Conservation (phyloP, 2,329 filamentous ascomycete genomes). For the Neonectria hederae region DNA sequence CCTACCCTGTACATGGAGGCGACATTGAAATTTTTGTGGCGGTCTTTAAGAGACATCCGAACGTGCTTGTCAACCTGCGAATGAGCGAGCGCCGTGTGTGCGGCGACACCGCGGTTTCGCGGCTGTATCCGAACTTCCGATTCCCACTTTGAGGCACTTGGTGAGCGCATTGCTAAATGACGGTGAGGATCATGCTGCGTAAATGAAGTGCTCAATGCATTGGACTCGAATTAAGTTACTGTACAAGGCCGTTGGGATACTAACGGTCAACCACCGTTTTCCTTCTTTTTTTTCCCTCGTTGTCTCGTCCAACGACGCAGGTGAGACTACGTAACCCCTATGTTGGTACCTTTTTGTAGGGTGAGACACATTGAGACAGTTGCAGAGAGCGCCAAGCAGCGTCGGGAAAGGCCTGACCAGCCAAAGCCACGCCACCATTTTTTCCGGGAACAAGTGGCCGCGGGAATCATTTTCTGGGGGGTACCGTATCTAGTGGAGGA, state of each 20-base stretch:
- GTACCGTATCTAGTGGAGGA: background rate
- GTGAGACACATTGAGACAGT: conserved; percentile 13
- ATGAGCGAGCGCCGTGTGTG: conserved; percentile 16
- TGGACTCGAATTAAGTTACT: background rate
- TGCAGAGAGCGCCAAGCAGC: conserved; percentile 16
- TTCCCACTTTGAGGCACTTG: background rate
- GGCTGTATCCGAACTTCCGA: conserved; percentile 21
- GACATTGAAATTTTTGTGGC: conserved; percentile 6
- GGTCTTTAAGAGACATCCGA: conserved; percentile 1
- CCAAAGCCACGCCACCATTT: conserved; percentile 27
- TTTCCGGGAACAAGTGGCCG: conserved; percentile 12
- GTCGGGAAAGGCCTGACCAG: conserved; percentile 12
- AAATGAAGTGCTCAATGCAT: conserved; percentile 3
- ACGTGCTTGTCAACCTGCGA: conserved; percentile 7
- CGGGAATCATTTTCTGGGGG: conserved; percentile 2
- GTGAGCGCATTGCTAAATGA: conserved; percentile 22
- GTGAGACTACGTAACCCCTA: background rate
- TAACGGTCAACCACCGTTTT: background rate
- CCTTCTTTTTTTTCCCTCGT: background rate
- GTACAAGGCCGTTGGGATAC: background rate
- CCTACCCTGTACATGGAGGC: conserved; percentile 20
- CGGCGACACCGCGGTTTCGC: conserved; percentile 22
- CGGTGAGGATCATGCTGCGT: conserved; percentile 25
- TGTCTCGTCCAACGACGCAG: no score
- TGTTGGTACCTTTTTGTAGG: conserved; percentile 18